A percentile compares a stretch with the other conserved stretches of the same genome.
These are phyloP conservation scores for Microthyrium microscopicum DNA, from an alignment of 2,329 filamentous ascomycete species.

Conservation along the genomic window DNA sequence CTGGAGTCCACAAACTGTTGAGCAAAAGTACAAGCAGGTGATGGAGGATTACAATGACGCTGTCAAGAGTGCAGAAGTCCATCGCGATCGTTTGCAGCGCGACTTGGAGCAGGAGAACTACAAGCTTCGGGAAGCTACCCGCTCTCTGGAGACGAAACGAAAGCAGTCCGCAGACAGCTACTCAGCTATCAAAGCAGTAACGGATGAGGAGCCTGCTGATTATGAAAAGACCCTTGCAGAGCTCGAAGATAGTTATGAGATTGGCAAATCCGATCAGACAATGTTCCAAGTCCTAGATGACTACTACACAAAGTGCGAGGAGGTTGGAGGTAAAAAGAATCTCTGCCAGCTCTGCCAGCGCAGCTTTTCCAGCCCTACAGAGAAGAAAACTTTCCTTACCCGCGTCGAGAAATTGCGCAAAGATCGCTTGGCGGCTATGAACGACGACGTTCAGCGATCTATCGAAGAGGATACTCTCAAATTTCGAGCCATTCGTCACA, in stretches of 20 bases:
- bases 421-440: conserved; percentile 36
- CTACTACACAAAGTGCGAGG: conserved; percentile 55
- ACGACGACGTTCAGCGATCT: conserved; percentile 38
- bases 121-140: conserved; percentile 47
- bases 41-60: conserved; percentile 40
- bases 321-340: conserved; percentile 48
- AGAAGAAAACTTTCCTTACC: conserved; percentile 46
- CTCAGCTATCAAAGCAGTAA: conserved; percentile 38
- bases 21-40: conserved; percentile 49
- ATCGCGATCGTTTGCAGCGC: conserved; percentile 52
- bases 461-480: conserved; percentile 27
- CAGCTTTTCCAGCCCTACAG: conserved; percentile 41
- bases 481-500: conserved; percentile 23
- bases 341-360: conserved; percentile 64
- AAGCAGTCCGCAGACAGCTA: conserved; percentile 46
- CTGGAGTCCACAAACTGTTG: conserved; percentile 57
- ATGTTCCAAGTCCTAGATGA: conserved; percentile 52
- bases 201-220: conserved; percentile 24
- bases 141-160: conserved; percentile 47
- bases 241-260: conserved; percentile 33
- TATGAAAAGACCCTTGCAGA: conserved; percentile 37
- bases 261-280: conserved; percentile 45
- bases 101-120: conserved; percentile 65
- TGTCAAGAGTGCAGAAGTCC: conserved; percentile 48
- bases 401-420: conserved; percentile 44